These are phyloP conservation scores for Suillus plorans DNA, from an alignment of 768 basidiomycete genomes.

Conservation along the genomic window DNA sequence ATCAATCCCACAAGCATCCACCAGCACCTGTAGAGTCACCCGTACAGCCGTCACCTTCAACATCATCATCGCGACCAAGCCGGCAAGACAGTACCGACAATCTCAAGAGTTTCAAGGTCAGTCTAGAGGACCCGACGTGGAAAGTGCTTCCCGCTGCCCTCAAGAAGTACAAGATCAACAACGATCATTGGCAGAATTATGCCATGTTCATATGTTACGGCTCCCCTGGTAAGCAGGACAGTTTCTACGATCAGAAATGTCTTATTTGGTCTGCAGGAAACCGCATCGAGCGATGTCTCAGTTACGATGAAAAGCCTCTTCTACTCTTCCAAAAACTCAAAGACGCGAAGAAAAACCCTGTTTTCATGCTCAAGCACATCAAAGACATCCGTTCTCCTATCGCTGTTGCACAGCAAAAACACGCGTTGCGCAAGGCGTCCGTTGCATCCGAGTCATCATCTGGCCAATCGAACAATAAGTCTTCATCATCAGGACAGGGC, in stretches of 20 bases:
- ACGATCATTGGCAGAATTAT: conserved; percentile 98
- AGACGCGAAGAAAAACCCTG: conserved; percentile 95
- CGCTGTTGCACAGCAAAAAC: conserved; percentile 94
- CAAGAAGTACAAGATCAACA: conserved; percentile 98
- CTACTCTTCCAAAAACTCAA: conserved; percentile 97
- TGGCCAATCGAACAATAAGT: conserved; percentile 23
- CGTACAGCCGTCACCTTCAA: conserved; percentile 22
- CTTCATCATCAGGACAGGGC: conserved; percentile 28
- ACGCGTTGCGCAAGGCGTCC: conserved; percentile 82
- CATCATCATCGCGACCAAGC: conserved; percentile 31
- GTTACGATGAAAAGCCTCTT: conserved; percentile 97
- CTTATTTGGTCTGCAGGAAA: conserved; percentile 43
- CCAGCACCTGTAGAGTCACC: conserved; percentile 31
- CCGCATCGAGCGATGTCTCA: conserved; percentile 89
- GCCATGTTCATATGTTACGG: conserved; percentile 99
- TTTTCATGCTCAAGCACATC: conserved; percentile 98
- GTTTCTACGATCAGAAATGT: neutral
- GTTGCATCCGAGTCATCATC: conserved; percentile 27
- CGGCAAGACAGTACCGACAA: conserved; percentile 72
- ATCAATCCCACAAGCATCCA: conserved; percentile 34
- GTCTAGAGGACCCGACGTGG: conserved; percentile 96
- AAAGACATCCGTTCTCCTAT: conserved; percentile 95
- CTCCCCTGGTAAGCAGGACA: conserved; percentile 62
- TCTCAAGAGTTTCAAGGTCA: conserved; percentile 95
- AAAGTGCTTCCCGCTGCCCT: conserved; percentile 97